Base-by-base conservation (phyloP, 176 grass and related monocot species). In the Oryza coarctata region DNA sequence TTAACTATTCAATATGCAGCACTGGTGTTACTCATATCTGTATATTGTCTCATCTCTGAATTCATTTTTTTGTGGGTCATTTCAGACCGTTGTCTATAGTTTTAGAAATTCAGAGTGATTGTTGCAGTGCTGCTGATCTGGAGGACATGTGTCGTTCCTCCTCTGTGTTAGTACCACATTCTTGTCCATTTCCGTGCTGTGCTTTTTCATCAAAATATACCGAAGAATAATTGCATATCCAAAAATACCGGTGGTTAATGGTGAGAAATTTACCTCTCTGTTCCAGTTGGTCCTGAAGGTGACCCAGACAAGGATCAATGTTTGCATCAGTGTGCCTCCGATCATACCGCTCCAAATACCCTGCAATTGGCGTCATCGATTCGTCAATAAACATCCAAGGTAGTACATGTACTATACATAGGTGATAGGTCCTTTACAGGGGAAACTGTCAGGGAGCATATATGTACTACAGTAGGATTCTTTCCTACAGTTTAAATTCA, bases 271-370 rank as follows among this genome's bases (percentile, higher is more conserved):
- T 90, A 97, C 91, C 94, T 97, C 94, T 63, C 76, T 88, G 9
- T 84, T 40, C 94, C 94, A 97, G 74, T 97, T 88, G 29, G 91
- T 91, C 79, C 89, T 84, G 38, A 82, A 82, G 40, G 89, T 94
- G 55, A 94, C 89, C 82, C 69, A 91, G 9, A 91, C 22, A 3
- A 97, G 82, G 18, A 97, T 97, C n/a, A 94, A 3, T 2, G 89
- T 94, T 47, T 97, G 94, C 79, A 97, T 92, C 9, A 82, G 4
- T 7, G 94, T 97, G 23, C 94, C 94, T 38, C 91, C 91, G 26
- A 97, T 85, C 91, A 97, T 92, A 28, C 94, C 94, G 9, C 69
- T 66, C 94, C 94, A 97, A 41, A 97, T 91, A 60, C 94, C 91
- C 94, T 97, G 70, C 39, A 83, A 33, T 26, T 8, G 13, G 26